These are phyloP conservation scores for Colletotrichum sp. DNA, from an alignment of 2,329 filamentous ascomycete genomes.

Conservation along the genomic window DNA sequence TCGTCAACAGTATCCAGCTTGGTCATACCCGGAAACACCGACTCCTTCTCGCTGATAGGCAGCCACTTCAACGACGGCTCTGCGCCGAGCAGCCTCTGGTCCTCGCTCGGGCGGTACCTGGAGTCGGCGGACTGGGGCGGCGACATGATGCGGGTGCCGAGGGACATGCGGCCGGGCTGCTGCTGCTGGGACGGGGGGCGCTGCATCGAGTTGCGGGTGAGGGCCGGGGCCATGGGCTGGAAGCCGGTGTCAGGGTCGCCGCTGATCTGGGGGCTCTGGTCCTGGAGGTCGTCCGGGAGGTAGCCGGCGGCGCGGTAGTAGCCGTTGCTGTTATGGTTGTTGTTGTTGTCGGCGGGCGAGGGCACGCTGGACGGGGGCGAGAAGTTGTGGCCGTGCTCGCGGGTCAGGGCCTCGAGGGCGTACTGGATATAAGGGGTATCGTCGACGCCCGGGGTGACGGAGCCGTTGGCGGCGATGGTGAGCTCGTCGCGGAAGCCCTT, in stretches of 20 bases:
- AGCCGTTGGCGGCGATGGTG: constrained; percentile 49
- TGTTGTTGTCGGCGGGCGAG: constrained; percentile 34
- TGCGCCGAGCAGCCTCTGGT: background rate
- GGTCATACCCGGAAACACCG: constrained; percentile 21
- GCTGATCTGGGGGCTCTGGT: constrained; percentile 20
- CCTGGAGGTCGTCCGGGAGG: constrained; percentile 33
- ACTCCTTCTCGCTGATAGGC: constrained; percentile 34
- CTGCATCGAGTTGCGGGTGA: constrained; percentile 6
- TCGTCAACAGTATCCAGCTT: constrained; percentile 39
- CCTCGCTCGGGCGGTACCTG: background rate
- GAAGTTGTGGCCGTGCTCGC: constrained; percentile 68
- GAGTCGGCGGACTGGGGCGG: constrained; percentile 12
- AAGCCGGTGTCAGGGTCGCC: constrained; percentile 13
- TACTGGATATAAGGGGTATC: constrained; percentile 89
- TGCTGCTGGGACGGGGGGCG: constrained; percentile 8
- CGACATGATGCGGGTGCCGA: constrained; percentile 18
- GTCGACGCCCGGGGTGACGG: constrained; percentile 78
- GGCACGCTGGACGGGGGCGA: constrained; percentile 45
- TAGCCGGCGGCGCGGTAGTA: constrained; percentile 32
- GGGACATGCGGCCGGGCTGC: constrained; percentile 1
- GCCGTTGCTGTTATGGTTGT: constrained; percentile 35
- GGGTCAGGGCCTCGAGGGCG: constrained; percentile 85
- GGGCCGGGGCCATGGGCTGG: background rate
- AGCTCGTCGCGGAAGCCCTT: constrained; percentile 56
- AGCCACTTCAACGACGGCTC: constrained; percentile 30